These are phyloP conservation scores for Blastobotrys indianensis DNA, from an alignment of 1,139 yeast genomes.

Conservation along the genomic window DNA sequence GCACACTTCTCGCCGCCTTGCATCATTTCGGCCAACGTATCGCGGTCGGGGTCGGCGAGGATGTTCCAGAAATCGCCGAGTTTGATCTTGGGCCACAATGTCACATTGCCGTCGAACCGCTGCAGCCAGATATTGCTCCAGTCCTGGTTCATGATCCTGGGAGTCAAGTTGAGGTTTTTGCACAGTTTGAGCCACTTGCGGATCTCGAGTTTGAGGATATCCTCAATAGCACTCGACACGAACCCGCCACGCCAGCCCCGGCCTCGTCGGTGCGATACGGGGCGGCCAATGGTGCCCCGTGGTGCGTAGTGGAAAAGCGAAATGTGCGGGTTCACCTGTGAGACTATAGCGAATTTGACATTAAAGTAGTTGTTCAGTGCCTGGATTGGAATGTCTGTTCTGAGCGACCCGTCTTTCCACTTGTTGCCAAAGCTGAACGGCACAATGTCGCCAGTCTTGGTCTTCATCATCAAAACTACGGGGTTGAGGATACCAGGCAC, in stretches of 20 bases:
- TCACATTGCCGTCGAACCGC: constrained; percentile 66
- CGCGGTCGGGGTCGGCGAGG: constrained; percentile 61
- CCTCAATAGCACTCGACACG: constrained; percentile 65
- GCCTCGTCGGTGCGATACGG: constrained; percentile 59
- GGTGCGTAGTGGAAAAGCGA: constrained; percentile 73
- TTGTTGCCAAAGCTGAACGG: constrained; percentile 72
- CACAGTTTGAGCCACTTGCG: constrained; percentile 68
- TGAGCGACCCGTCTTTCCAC: constrained; percentile 69
- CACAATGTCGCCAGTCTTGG: constrained; percentile 40
- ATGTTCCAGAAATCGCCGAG: constrained; percentile 59
- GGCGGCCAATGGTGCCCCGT: constrained; percentile 75
- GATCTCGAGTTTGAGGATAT: constrained; percentile 63
- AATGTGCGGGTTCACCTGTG: constrained; percentile 81
- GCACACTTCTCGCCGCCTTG: constrained; percentile 60
- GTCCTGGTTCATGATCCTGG: constrained; percentile 66
- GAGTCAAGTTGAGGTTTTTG: constrained; percentile 60
- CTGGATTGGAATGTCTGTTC: constrained; percentile 68
- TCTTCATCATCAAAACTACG: constrained; percentile 71
- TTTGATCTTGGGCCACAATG: constrained; percentile 66
- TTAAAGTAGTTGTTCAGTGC: constrained; percentile 71
- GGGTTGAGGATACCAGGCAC: constrained; percentile 84
- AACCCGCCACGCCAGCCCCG: constrained; percentile 70
- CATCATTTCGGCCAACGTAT: constrained; percentile 50
- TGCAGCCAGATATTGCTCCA: constrained; percentile 78
- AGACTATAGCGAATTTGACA: constrained; percentile 68